A percentile compares a stretch with the other conserved stretches of the same genome.
phyloP scores from a whole-genome alignment of 768 basidiomycete genomes.

The Boletus rubroflammeus region DNA sequence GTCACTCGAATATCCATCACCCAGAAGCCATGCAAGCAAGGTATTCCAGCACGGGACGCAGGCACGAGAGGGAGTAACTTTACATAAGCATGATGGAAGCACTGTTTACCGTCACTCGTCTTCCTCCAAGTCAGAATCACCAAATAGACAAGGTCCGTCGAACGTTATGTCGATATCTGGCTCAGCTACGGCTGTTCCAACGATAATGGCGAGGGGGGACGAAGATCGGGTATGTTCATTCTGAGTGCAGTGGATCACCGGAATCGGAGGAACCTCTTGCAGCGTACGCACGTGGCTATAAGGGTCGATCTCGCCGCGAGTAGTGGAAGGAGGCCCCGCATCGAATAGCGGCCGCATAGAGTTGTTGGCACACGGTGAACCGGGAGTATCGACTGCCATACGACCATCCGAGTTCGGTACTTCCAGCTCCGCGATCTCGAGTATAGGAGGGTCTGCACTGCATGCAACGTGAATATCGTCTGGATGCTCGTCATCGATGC shows the following conservation, averaged over 20 bases:
- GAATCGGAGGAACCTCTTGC: not conserved
- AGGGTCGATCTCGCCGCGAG: not conserved
- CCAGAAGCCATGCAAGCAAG: no score
- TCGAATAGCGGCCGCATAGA: not conserved
- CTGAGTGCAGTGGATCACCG: not conserved
- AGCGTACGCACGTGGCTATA: not conserved
- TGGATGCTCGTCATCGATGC: not conserved
- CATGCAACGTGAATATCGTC: not conserved
- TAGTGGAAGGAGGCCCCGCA: not conserved
- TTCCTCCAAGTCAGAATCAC: constrained; percentile 30
- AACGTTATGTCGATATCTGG: constrained; percentile 7
- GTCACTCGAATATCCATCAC: no score
- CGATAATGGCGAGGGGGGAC: not conserved
- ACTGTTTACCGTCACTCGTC: constrained; percentile 11
- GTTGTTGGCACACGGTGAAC: not conserved
- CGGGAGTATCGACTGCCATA: not conserved
- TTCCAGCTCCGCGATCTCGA: not conserved
- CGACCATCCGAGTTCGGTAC: not conserved
- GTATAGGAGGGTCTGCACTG: not conserved
- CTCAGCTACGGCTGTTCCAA: not conserved
- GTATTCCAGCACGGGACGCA: no score
- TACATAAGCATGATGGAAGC: no score
- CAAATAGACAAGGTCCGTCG: constrained; percentile 29
- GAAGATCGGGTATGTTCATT: not conserved
- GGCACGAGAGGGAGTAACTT: no score